Base-by-base conservation (phyloP, 106 monocot genomes). In the Apostasia shenzhenica region DNA sequence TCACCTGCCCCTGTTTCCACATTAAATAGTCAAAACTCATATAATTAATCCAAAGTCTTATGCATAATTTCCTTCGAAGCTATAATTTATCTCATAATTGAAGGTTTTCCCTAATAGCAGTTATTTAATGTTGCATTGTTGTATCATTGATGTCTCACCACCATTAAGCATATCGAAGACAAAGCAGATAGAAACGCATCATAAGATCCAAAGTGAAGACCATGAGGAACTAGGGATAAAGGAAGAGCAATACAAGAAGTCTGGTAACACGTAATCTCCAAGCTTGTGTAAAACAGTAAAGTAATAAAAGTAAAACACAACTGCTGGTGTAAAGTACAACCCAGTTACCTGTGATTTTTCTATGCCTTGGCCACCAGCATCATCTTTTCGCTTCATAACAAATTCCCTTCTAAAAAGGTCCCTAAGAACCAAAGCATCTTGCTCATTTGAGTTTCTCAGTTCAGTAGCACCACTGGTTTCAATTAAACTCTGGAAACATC, bases 401-500 rank as follows among this genome's bases (percentile, higher is more conserved):
- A 70, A 43, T n/a, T 77, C 58, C 48, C 66, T 58, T 48, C 45
- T 59, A 51, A 65, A 68, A 59, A 70, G 55, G 50, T 81, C 86
- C 42, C 48, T 59, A 54, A 77, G 44, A 8, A 61, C 67, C 48
- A 78, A 69, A 69, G 61, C 56, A 66, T 77, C 73, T 54, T 73
- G 49, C 2, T 44, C 45, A 40, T 67, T 7, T 48, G 60, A 67
- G 41, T 67, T 66, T 14, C 80, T 14, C 60, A 69, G 54, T 26
- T 55, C 59, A 42, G 70, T 64, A 56, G 60, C 50, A 59, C 48
- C 55, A 57, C 68, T 55, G 57, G 80, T 14, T 63, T 82, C 71
- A 54, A 83, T 72, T 67, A 59, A n/a, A 45, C 54, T 62, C 11
- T 77, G 51, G 8, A 76, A 77, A 49, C 64, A 81, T 11, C 55